Conservation (phyloP, 192 early-diverging fungal genomes). For the Spinellus fusiger region DNA sequence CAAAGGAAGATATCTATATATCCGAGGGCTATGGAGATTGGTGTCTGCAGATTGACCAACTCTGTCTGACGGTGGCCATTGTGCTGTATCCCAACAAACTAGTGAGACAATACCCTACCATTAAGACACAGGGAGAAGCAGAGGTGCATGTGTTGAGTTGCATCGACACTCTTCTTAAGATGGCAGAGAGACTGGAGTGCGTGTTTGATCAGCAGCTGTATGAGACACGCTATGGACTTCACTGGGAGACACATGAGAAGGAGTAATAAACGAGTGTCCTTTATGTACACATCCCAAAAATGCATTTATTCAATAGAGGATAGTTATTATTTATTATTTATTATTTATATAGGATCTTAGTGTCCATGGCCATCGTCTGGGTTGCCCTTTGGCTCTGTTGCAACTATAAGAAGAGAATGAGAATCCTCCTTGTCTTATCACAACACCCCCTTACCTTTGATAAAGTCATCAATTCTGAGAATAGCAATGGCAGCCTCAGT, state of each 20-base stretch:
- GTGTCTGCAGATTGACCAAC: not conserved
- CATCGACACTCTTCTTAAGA: not conserved
- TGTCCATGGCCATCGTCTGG: too few species aligned
- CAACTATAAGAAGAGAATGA: too few species aligned
- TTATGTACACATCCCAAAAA: not conserved
- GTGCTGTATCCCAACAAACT: not conserved
- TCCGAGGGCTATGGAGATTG: not conserved
- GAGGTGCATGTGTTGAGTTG: not conserved
- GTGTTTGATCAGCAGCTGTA: not conserved
- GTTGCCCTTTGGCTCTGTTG: conserved; percentile 34
- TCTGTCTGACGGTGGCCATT: not conserved
- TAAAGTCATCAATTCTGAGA: conserved; percentile 91
- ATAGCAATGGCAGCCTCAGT: conserved; percentile 97
- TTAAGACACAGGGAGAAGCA: not conserved
- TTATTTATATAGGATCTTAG: not conserved
- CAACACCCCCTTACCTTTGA: conserved; percentile 45
- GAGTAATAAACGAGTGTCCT: too few species aligned
- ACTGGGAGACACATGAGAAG: too few species aligned
- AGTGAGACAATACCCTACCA: not conserved
- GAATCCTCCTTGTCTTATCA: too few species aligned
- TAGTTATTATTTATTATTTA: not conserved
- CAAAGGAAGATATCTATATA: not conserved
- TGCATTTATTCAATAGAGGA: not conserved
- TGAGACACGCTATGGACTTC: not conserved
- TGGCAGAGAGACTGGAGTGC: not conserved